Evolutionary conservation across 1,139 yeast species (phyloP).

Genomic region (Suhomyces wounanorum): DNA sequence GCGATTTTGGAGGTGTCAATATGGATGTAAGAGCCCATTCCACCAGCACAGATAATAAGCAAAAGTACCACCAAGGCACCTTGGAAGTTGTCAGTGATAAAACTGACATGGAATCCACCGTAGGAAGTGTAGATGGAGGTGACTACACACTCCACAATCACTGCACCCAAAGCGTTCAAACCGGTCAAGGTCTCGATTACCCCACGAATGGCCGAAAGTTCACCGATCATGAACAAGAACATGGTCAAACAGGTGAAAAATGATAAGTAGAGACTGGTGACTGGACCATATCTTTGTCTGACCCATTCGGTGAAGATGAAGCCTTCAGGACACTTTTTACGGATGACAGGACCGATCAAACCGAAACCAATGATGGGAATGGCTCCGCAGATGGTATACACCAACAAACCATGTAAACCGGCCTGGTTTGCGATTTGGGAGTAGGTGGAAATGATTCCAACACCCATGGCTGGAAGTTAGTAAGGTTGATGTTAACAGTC

Average conservation of each 20-base stretch:
- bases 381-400: conserved; percentile 80
- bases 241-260: conserved; percentile 83
- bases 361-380: conserved; percentile 84
- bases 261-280: conserved; percentile 73
- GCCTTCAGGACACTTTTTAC: conserved; percentile 83
- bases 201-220: conserved; percentile 74
- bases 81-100: conserved; percentile 85
- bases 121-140: conserved; percentile 84
- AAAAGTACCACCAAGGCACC: conserved; percentile 72
- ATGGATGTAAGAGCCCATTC: conserved; percentile 76
- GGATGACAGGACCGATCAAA: conserved; percentile 75
- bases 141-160: conserved; percentile 84
- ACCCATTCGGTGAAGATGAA: conserved; percentile 97
- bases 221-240: conserved; percentile 87
- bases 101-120: conserved; percentile 90
- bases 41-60: conserved; percentile 70
- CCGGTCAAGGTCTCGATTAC: conserved; percentile 82
- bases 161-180: conserved; percentile 74
- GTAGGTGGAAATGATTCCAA: conserved; percentile 84
- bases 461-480: conserved; percentile 68
- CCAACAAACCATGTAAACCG: conserved; percentile 86
- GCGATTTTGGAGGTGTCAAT: conserved; percentile 66
- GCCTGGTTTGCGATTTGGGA: conserved; percentile 83
- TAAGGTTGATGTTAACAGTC: conserved; percentile 35
- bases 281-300: conserved; percentile 70